Evolutionary conservation across 2,329 filamentous ascomycete species (phyloP), one percentile per base, ranked within the genome.

Genomic region (Colletotrichum spaethianum): DNA sequence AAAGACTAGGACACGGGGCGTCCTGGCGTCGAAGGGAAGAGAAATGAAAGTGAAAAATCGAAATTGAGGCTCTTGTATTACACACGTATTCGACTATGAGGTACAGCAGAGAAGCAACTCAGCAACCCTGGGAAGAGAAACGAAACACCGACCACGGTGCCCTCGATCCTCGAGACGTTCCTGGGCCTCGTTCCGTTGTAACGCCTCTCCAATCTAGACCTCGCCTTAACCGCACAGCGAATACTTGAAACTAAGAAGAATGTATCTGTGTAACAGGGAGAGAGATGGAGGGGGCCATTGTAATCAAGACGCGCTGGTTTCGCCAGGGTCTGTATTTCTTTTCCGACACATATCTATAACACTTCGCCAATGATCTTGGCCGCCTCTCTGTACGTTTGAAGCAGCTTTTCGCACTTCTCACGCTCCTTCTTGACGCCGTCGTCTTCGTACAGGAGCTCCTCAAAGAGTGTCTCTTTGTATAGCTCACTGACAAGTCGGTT

Each of bases 311-410:
- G 68, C 65, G 42, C 53, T 53, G 20, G 28, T 33, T 64, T 63
- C 55, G 38, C 55, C 55, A 53, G 36, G 11, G 28, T 70, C 46
- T 67, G 63, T 65, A 50, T 53, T 65, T 20, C 40, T 70, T 57
- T 67, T 59, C 75, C 52, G 61, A 72, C 53, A 64, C 36, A 3
- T 70, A 70, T 72, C 82, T 92, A 95, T 85, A 97, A 86, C 72
- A 99, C 96, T 84, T 99, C 96, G 73, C 96, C 95, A 74, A 99
- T 96, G 81, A 99, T 99, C 88, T 97, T 98, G 74, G 96, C 95
- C 26, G 96, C 96, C 86, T 99, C 96, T 79, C 95, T 95, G 86
- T 99, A 99, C 26, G 96, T 99, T 81, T 93, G 92, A 74, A 98
- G 89, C 75, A 99, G 87, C 82, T 95, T 96, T 87, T 99, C 96